Evolutionary conservation across 805 yeast genomes (phyloP).

Genomic region (Geotrichum ghanense): DNA sequence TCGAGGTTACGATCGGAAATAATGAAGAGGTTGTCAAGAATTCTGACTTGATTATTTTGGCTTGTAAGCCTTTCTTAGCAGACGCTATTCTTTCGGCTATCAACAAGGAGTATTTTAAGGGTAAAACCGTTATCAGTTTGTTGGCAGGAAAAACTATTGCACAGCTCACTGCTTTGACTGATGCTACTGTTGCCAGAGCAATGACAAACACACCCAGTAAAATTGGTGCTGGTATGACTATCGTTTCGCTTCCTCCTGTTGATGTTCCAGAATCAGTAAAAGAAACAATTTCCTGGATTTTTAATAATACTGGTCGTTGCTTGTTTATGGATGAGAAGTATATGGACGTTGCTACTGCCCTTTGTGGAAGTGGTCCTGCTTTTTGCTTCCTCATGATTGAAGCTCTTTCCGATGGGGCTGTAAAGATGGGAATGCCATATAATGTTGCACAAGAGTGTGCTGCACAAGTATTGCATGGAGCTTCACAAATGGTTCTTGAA

Average conservation of each 20-base stretch:
- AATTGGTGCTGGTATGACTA: conserved; percentile 89
- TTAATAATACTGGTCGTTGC: conserved; percentile 31
- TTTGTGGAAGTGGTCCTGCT: conserved; percentile 96
- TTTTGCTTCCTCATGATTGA: conserved; percentile 83
- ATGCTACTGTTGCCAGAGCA: conserved; percentile 60
- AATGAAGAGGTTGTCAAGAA: conserved; percentile 49
- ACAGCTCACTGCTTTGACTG: conserved; percentile 35
- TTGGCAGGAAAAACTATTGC: conserved; percentile 89
- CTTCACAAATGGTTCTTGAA: conserved; percentile 77
- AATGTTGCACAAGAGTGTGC: conserved; percentile 77
- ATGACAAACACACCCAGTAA: conserved; percentile 98
- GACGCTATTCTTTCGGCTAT: conserved; percentile 47
- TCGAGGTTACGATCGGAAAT: conserved; percentile 36
- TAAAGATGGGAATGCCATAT: conserved; percentile 85
- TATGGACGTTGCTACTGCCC: conserved; percentile 93
- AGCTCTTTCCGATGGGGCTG: conserved; percentile 87
- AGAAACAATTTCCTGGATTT: conserved; percentile 30
- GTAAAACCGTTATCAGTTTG: conserved; percentile 60
- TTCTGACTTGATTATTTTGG: conserved; percentile 66
- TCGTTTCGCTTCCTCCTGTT: conserved; percentile 57
- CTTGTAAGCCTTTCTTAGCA: conserved; percentile 80
- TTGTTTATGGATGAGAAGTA: conserved; percentile 54
- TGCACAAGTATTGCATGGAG: conserved; percentile 87
- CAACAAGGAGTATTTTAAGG: conserved; percentile 30
- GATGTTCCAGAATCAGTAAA: conserved; percentile 21